Percentiles rank a stretch among this genome's conserved stretches.
Conservation (phyloP, 1,284 basidiomycete species). For the Rhodotorula glutinis region DNA sequence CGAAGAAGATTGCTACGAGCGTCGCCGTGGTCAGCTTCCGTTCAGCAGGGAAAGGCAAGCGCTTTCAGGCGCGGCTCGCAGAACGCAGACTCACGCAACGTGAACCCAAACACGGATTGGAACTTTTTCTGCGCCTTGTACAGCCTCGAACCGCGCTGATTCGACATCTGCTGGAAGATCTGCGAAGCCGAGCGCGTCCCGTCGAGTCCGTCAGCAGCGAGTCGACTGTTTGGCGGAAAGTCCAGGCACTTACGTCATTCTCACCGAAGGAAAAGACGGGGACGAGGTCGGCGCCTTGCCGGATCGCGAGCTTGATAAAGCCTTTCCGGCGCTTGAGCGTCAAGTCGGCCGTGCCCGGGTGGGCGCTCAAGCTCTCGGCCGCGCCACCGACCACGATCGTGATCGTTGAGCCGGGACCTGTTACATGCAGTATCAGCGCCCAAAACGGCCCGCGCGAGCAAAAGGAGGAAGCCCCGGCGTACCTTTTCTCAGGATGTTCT, state of each 20-base stretch:
- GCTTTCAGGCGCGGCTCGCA: too few relatives aligned
- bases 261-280: conserved; percentile 97
- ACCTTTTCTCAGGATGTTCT: conserved; percentile 75
- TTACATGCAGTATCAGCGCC: background rate
- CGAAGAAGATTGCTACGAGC: conserved; percentile 42
- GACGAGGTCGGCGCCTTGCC: conserved; percentile 89
- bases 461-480: conserved; percentile 27
- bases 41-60: too few relatives aligned
- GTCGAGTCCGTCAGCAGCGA: too few relatives aligned
- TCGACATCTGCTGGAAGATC: conserved; percentile 95
- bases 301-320: conserved; percentile 95
- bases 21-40: too few relatives aligned
- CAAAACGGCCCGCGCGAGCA: background rate
- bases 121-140: conserved; percentile 84
- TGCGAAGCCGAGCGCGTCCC: conserved; percentile 45
- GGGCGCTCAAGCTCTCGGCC: conserved; percentile 86
- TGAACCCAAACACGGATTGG: conserved; percentile 89
- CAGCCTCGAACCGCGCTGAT: conserved; percentile 85
- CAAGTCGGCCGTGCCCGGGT: conserved; percentile 90
- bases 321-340: conserved; percentile 65
- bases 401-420: conserved; percentile 60
- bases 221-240: too few relatives aligned
- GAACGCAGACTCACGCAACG: conserved; percentile 81
- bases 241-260: conserved; percentile 71
- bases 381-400: conserved; percentile 97